Base-by-base conservation (phyloP, 2,329 filamentous ascomycete species). In the Aschersonia sp. region DNA sequence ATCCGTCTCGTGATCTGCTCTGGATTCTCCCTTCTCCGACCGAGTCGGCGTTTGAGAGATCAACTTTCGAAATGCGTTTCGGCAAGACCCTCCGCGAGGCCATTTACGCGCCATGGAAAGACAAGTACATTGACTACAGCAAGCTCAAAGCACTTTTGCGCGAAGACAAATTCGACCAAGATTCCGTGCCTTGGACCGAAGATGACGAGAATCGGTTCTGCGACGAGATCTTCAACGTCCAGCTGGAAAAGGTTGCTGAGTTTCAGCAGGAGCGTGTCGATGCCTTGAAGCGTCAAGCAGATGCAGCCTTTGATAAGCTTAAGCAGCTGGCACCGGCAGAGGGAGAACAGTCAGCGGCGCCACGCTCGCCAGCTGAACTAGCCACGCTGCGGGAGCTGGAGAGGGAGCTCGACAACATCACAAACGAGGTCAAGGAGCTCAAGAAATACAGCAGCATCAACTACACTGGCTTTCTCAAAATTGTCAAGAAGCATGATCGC, bases 401-500 rank as follows among this genome's bases (percentile, higher is more conserved):
- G 59, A 65, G 71, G 45, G 88, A 96, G 69, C 77, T 97, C 48
- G 91, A 97, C 64, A 68, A 69, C 47, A 92, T 97, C 65, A 92
- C 86, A 35, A 86, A 87, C 62, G 88, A 96, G 66, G 82, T 94
- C 59, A 91, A 84, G 63, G 86, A 94, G 71, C 76, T 98, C 56
- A 92, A 95, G 68, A 92, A 87, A 65, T 98, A 92, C 69, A 92
- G 88, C 65, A 85, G 84, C 54, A 83, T 96, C 70, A 98, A 98
- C 70, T 98, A 96, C 66, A 95, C 92, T 5, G 92, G 89, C 45
- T 95, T 97, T 67, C 77, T 96, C 61, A 98, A 98, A 74, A 94
- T 94, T 45, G 89, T 89, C 49, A 98, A 98, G 80, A 98, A 98
- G 70, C 92, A 98, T 67, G 92, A 98, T 67, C 85, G 92, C 55